A percentile compares a stretch with the other conserved stretches of the same genome.
Conservation (phyloP, 2,329 filamentous ascomycete species). For the Penicillium aurantiogriseum region DNA sequence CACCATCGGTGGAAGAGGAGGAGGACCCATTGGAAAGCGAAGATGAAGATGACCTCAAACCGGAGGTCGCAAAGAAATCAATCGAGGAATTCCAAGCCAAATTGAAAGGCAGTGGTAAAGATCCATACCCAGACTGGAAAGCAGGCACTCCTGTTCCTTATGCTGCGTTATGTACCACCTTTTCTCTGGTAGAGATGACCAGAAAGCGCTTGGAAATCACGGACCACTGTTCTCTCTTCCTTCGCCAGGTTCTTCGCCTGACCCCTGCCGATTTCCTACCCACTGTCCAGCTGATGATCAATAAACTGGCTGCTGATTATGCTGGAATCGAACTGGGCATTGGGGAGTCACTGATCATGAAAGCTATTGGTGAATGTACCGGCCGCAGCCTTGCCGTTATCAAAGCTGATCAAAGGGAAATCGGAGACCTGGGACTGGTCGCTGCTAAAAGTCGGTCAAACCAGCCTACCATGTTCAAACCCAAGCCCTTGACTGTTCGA, state of each 20-base stretch:
- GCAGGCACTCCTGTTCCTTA: constrained; percentile 86
- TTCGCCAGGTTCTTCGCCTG: constrained; percentile 88
- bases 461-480: constrained; percentile 98
- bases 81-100: constrained; percentile 78
- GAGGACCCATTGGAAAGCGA: constrained; percentile 48
- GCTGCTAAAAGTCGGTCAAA: constrained; percentile 94
- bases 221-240: constrained; percentile 83
- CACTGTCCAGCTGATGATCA: constrained; percentile 92
- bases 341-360: constrained; percentile 97
- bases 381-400: constrained; percentile 84
- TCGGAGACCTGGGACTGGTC: constrained; percentile 90
- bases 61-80: constrained; percentile 69
- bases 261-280: constrained; percentile 85
- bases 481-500: constrained; percentile 80
- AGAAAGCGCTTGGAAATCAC: constrained; percentile 86
- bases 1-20: constrained; percentile 38
- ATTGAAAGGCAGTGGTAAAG: constrained; percentile 65
- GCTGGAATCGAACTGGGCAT: constrained; percentile 97
- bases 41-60: constrained; percentile 62
- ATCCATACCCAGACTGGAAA: constrained; percentile 95
- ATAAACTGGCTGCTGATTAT: constrained; percentile 95
- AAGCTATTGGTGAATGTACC: constrained; percentile 92
- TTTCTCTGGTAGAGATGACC: constrained; percentile 92
- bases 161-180: constrained; percentile 88
- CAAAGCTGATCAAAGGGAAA: constrained; percentile 93